Percentiles rank a stretch among this genome's conserved stretches.
Evolutionary conservation across 139 green algal genomes (phyloP).

Genomic region (Dunaliella primolecta): DNA sequence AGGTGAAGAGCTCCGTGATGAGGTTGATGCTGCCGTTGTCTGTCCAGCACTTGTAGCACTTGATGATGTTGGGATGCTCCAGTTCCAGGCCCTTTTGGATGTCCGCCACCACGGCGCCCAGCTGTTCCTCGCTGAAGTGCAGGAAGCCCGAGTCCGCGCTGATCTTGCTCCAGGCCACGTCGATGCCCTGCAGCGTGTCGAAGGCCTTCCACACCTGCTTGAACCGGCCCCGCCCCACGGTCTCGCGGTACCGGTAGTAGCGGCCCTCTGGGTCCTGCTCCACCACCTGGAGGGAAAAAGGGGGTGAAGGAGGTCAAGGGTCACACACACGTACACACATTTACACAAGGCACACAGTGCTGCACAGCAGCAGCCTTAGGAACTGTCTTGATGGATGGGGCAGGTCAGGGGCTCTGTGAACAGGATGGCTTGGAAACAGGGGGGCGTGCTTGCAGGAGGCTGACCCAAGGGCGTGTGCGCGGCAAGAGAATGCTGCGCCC

Average conservation of each 20-base stretch:
- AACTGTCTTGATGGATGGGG: background rate
- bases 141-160: slow-evolving; percentile 51
- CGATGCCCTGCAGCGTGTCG: slow-evolving; percentile 74
- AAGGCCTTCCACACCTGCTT: slow-evolving; percentile 59
- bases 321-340: too few relatives aligned
- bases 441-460: too few relatives aligned
- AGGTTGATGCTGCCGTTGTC: slow-evolving; percentile 80
- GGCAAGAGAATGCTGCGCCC: too few relatives aligned
- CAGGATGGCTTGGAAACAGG: too few relatives aligned
- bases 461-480: too few relatives aligned
- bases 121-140: slow-evolving; percentile 51
- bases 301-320: too few relatives aligned
- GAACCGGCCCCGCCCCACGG: slow-evolving; percentile 76
- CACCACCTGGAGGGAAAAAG: slow-evolving; percentile 37
- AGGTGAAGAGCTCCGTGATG: slow-evolving; percentile 94
- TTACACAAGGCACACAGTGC: too few relatives aligned
- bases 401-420: too few relatives aligned
- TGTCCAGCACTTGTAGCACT: slow-evolving; percentile 78
- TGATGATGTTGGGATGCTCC: slow-evolving; percentile 90
- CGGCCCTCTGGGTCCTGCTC: slow-evolving; percentile 55
- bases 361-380: background rate
- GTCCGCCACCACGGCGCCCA: slow-evolving; percentile 65
- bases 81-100: slow-evolving; percentile 76
- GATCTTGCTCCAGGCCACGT: slow-evolving; percentile 92
- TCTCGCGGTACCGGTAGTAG: slow-evolving; percentile 72